Evolutionary conservation across 2,329 filamentous ascomycete genomes (phyloP), one percentile per base, ranked within the genome.

Genomic region (Grosmannia penicillata): DNA sequence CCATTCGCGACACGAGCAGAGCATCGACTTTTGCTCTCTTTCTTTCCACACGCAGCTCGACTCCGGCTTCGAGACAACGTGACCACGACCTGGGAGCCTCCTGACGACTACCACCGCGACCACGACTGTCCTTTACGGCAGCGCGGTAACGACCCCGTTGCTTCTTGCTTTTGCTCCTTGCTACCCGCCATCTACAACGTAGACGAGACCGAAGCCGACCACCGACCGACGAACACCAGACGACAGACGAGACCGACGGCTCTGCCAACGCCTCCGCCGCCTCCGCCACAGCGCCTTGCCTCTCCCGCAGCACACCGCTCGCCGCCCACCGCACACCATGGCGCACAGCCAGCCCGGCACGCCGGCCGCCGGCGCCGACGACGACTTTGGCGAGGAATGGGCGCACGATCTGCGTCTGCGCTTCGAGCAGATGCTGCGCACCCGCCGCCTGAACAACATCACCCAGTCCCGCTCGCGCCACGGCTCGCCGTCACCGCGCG

Each of bases 381-480:
- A 51, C 28, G 61, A 66, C 7, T 72, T 74, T 50, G 78, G 79
- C 53, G 81, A 86, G 53, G 70, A 72, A 52, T 83, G 78, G 76
- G 84, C 86, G 21, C 70, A 75, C 51, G 82, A 86, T 43, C 65
- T 96, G 51, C 79, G 82, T 37, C 65, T 80, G 51, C 81, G 85
- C 53, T 95, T 95, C 57, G 84, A 93, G 56, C 80, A 86, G 47
- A 65, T 93, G 43, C 69, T 96, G 53, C 80, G 83, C 56, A 85
- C 82, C 41, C 87, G 83, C 65, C 75, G 86, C 57, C 76, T 94
- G 66, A 87, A 84, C 56, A 82, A 87, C 46, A 68, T 95, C 36
- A 76, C 80, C 50, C 72, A 76, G 48, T 75, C 77, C 25, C 66
- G 70, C 44, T 68, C 73, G 25, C 64, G 68, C 24, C 68, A 66